Percentiles rank a stretch among this genome's conserved stretches.
phyloP scores from a whole-genome alignment of 257 asterid species.

The Petunia secreta region DNA sequence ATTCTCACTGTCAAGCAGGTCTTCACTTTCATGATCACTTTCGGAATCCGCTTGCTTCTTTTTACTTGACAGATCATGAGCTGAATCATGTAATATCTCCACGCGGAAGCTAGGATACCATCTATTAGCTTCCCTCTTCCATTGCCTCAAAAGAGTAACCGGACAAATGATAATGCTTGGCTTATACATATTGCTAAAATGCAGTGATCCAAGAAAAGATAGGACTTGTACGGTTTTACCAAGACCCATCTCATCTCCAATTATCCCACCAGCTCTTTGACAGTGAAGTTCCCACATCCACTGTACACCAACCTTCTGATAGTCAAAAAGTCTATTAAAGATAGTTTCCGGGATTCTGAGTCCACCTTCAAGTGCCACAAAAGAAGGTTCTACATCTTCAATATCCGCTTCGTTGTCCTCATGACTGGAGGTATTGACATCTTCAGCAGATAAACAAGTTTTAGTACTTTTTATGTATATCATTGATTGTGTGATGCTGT shows the following conservation, averaged over 20 bases:
- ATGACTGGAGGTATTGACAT: conserved; percentile 50
- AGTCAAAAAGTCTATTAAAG: conserved; percentile 77
- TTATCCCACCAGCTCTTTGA: conserved; percentile 96
- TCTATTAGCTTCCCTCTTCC: conserved; percentile 90
- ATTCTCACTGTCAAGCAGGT: conserved; percentile 50
- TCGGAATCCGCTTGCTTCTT: conserved; percentile 63
- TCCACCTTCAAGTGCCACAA: conserved; percentile 92
- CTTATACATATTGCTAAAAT: conserved; percentile 82
- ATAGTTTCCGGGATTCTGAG: conserved; percentile 74
- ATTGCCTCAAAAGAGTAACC: conserved; percentile 87
- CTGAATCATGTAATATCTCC: conserved; percentile 94
- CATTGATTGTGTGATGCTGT: neutral
- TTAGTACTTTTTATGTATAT: conserved; percentile 15
- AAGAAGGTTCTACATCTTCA: conserved; percentile 55
- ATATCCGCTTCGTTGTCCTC: conserved; percentile 65
- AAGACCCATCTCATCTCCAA: conserved; percentile 99
- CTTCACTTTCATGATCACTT: conserved; percentile 77
- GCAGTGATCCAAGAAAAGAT: conserved; percentile 91
- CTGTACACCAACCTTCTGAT: conserved; percentile 97
- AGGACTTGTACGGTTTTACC: conserved; percentile 93
- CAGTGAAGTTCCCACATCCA: conserved; percentile 99
- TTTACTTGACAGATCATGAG: conserved; percentile 51
- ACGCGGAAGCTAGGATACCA: conserved; percentile 87
- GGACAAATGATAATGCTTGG: conserved; percentile 95
- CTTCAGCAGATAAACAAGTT: conserved; percentile 40